Conservation (phyloP, 768 basidiomycete genomes). For the Boletus vinaceobasis region DNA sequence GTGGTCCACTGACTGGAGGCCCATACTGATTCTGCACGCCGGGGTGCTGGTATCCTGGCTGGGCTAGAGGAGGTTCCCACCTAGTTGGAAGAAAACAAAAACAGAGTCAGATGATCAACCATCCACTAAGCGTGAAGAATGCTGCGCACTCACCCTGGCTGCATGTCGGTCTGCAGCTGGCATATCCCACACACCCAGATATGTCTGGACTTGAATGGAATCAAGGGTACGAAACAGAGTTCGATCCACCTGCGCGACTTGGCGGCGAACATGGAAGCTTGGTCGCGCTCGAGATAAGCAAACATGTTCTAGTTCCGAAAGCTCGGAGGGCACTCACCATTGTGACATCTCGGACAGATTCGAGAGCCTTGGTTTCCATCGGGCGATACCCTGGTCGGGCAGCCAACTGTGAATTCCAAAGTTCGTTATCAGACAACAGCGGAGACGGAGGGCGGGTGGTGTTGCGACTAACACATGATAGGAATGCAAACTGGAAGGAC, state of each 20-base stretch:
- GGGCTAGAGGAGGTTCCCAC: slow-evolving; percentile 35
- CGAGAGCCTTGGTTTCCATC: slow-evolving; percentile 50
- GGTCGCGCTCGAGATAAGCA: background rate
- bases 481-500: slow-evolving; percentile 47
- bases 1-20: slow-evolving; percentile 2
- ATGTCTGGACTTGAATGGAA: slow-evolving; percentile 59
- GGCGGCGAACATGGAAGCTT: slow-evolving; percentile 59
- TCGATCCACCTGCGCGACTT: slow-evolving; percentile 74
- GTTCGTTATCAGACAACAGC: slow-evolving; percentile 9
- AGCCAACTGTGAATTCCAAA: slow-evolving; percentile 50
- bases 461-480: slow-evolving; percentile 41
- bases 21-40: slow-evolving; percentile 13
- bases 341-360: slow-evolving; percentile 70
- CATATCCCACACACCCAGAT: slow-evolving; percentile 75
- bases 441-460: background rate
- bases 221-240: slow-evolving; percentile 67
- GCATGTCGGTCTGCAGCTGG: slow-evolving; percentile 55
- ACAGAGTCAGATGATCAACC: background rate
- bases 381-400: slow-evolving; percentile 56
- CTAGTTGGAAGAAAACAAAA: slow-evolving; percentile 11
- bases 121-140: background rate
- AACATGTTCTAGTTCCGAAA: background rate
- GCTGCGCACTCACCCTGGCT: slow-evolving; percentile 42
- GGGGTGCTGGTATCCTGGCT: slow-evolving; percentile 40
- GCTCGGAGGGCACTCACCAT: slow-evolving; percentile 44